These are phyloP conservation scores for Knufia petricola DNA, from an alignment of 2,329 filamentous ascomycete species.

Conservation along the genomic window DNA sequence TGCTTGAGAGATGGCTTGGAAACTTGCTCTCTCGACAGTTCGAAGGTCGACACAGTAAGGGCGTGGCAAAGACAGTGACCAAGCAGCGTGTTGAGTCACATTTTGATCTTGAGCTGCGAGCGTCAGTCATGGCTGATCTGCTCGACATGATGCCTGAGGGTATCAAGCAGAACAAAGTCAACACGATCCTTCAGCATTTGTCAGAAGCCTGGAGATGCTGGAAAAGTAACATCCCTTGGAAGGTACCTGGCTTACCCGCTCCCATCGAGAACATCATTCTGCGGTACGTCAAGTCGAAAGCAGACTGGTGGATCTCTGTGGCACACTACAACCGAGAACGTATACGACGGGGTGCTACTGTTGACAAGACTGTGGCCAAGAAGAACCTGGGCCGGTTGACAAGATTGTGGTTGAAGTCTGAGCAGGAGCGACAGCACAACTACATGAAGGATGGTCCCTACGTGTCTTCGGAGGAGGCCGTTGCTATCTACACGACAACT, in stretches of 20 bases:
- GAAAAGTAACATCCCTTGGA: slow-evolving; percentile 99
- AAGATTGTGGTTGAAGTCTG: slow-evolving; percentile 91
- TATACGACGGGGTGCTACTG: slow-evolving; percentile 89
- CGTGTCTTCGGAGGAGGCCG: slow-evolving; percentile 94
- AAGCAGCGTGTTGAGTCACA: slow-evolving; percentile 99
- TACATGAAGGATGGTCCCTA: slow-evolving; percentile 99
- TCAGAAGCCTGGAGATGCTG: slow-evolving; percentile 98
- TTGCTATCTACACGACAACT: slow-evolving; percentile 97
- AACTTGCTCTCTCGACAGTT: slow-evolving; percentile 96
- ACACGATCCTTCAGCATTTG: slow-evolving; percentile 91
- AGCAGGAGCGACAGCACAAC: slow-evolving; percentile 97
- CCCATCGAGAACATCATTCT: slow-evolving; percentile 98
- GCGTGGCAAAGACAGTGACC: slow-evolving; percentile 96
- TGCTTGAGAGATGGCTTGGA: slow-evolving; percentile 93
- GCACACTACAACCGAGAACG: slow-evolving; percentile 98
- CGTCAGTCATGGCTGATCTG: slow-evolving; percentile 95
- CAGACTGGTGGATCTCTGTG: slow-evolving; percentile 99
- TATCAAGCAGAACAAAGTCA: slow-evolving; percentile 99
- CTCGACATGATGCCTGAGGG: slow-evolving; percentile 99
- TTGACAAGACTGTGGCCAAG: slow-evolving; percentile 98
- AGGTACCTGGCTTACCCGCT: slow-evolving; percentile 89
- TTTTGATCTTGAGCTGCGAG: slow-evolving; percentile 92
- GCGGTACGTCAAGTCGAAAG: slow-evolving; percentile 97
- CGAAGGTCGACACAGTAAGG: slow-evolving; percentile 96
- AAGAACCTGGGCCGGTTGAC: slow-evolving; percentile 96